A percentile compares a stretch with the other conserved stretches of the same genome.
Evolutionary conservation across 192 early-diverging fungal species (phyloP).

Genomic region (Coemansia sp.): DNA sequence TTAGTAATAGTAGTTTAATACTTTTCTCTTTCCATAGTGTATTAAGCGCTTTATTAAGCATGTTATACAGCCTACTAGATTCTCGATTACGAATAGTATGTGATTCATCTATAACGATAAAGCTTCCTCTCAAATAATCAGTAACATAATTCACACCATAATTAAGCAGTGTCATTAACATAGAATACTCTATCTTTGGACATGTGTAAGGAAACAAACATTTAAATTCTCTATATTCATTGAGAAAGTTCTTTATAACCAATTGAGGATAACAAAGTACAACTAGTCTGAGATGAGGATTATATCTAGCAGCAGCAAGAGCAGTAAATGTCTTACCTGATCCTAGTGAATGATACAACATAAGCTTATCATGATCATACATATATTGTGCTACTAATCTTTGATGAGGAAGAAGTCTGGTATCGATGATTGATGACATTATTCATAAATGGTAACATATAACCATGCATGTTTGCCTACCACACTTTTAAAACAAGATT

Average conservation of each 20-base stretch:
- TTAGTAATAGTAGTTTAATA: conserved; percentile 19
- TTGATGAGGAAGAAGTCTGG: conserved; percentile 12
- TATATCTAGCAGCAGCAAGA: conserved; percentile 23
- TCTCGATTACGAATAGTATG: conserved; percentile 8
- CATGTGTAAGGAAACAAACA: conserved; percentile 20
- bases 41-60: not conserved
- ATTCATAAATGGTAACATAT: too few species aligned
- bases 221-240: conserved; percentile 18
- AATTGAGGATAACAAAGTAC: conserved; percentile 10
- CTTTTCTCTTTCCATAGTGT: conserved; percentile 15
- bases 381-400: conserved; percentile 20
- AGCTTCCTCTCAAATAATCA: conserved; percentile 10
- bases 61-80: not conserved
- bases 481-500: too few species aligned
- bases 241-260: conserved; percentile 12
- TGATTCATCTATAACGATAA: conserved; percentile 24
- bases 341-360: conserved; percentile 17
- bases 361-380: conserved; percentile 13
- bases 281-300: conserved; percentile 12
- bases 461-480: too few species aligned
- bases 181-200: conserved; percentile 4
- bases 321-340: conserved; percentile 29
- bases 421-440: too few species aligned
- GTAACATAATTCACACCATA: conserved; percentile 5
- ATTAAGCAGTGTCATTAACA: conserved; percentile 13